Percentiles rank a stretch among this genome's conserved stretches.
phyloP scores from a whole-genome alignment of 495 filamentous ascomycete species.

The Penicillium dipodomyicola region DNA sequence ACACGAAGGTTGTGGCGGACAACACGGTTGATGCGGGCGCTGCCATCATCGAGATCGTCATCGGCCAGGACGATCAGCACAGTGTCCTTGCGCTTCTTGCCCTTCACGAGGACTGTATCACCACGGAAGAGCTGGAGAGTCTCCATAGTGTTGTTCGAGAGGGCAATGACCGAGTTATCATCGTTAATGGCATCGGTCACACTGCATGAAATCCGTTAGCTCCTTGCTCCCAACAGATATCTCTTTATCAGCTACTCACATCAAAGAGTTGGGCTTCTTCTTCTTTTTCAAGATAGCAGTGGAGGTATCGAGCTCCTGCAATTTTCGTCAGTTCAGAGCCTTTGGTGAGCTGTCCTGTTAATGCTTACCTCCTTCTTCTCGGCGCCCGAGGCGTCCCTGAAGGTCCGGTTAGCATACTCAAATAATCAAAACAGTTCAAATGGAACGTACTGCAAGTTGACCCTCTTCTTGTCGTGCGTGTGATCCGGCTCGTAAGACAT shows the following conservation, averaged over 20 bases:
- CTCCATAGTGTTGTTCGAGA: slow-evolving; percentile 99
- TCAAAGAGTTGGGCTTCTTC: slow-evolving; percentile 99
- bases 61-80: slow-evolving; percentile 96
- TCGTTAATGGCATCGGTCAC: slow-evolving; percentile 98
- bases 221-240: slow-evolving; percentile 8
- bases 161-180: slow-evolving; percentile 98
- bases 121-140: slow-evolving; percentile 95
- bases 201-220: slow-evolving; percentile 52
- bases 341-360: slow-evolving; percentile 7
- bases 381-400: slow-evolving; percentile 83
- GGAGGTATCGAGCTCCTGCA: slow-evolving; percentile 83
- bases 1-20: slow-evolving; percentile 97
- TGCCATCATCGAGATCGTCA: slow-evolving; percentile 96
- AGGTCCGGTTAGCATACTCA: slow-evolving; percentile 34
- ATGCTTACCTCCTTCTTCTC: slow-evolving; percentile 76
- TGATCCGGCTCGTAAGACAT: slow-evolving; percentile 66
- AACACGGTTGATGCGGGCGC: slow-evolving; percentile 93
- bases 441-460: slow-evolving; percentile 76
- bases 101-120: slow-evolving; percentile 95
- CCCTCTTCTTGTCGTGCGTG: slow-evolving; percentile 74
- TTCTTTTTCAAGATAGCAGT: slow-evolving; percentile 99
- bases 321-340: slow-evolving; percentile 29
- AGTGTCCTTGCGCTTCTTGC: slow-evolving; percentile 99
- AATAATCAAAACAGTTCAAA: slow-evolving; percentile 9
- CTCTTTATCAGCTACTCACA: slow-evolving; percentile 56